A percentile compares a stretch with the other conserved stretches of the same genome.
Evolutionary conservation across 768 basidiomycete genomes (phyloP).

Genomic region (Lyophyllum decastes): DNA sequence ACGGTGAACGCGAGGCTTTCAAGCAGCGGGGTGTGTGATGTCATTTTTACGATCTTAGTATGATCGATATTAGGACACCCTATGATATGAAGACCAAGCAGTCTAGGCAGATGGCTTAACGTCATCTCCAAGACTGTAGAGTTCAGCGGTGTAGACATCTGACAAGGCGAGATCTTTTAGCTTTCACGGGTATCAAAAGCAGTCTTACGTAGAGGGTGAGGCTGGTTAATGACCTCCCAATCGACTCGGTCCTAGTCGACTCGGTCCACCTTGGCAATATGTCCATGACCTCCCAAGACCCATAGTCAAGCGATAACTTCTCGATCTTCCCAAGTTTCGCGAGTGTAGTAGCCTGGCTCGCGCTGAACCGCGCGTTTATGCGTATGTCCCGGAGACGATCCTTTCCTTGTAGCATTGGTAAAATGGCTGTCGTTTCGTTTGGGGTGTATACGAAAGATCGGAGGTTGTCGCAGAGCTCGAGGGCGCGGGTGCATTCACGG

Average conservation of each 20-base stretch:
- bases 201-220: slow-evolving; percentile 62
- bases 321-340: slow-evolving; percentile 39
- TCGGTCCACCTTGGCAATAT: slow-evolving; percentile 58
- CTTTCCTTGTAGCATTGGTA: slow-evolving; percentile 47
- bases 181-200: not conserved
- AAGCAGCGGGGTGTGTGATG: slow-evolving; percentile 52
- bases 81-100: slow-evolving; percentile 62
- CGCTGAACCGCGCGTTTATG: slow-evolving; percentile 53
- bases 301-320: slow-evolving; percentile 53
- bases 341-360: slow-evolving; percentile 48
- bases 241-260: slow-evolving; percentile 43
- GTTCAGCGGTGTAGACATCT: slow-evolving; percentile 63
- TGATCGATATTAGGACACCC: slow-evolving; percentile 63
- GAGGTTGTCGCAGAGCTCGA: slow-evolving; percentile 54
- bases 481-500: slow-evolving; percentile 47
- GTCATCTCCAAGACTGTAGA: slow-evolving; percentile 47
- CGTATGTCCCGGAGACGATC: slow-evolving; percentile 46
- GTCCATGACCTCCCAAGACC: slow-evolving; percentile 66
- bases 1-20: slow-evolving; percentile 64
- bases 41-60: slow-evolving; percentile 42
- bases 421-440: slow-evolving; percentile 49
- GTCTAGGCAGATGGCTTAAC: slow-evolving; percentile 49
- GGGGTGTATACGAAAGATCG: slow-evolving; percentile 56
- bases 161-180: not conserved
- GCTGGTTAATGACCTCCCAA: slow-evolving; percentile 47